Conservation (phyloP, 1,139 yeast species). For the Protomyces gravidus region DNA sequence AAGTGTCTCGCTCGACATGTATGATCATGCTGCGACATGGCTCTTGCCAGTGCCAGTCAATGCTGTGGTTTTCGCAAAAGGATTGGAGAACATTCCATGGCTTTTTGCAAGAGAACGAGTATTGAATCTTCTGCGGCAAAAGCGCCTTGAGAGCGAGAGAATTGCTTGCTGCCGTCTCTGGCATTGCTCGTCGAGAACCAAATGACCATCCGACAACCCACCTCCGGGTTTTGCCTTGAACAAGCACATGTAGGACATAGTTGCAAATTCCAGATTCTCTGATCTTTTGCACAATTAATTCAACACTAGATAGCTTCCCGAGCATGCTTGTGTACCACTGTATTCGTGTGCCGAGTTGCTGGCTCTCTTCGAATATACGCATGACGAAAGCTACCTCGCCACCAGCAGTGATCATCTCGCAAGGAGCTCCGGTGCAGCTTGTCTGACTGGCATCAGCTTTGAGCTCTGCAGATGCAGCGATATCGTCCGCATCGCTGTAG, state of each 20-base stretch:
- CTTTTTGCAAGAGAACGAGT: not conserved
- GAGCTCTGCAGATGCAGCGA: constrained; percentile 32
- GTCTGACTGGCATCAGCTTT: constrained; percentile 31
- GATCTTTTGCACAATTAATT: constrained; percentile 19
- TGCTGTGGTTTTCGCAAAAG: constrained; percentile 4
- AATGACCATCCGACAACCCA: constrained; percentile 45
- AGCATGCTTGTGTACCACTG: constrained; percentile 37
- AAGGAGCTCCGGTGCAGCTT: constrained; percentile 34
- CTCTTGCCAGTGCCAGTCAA: not conserved
- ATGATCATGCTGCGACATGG: not conserved
- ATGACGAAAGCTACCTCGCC: constrained; percentile 44
- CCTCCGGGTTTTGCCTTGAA: constrained; percentile 37
- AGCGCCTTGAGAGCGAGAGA: not conserved
- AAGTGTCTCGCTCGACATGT: not conserved
- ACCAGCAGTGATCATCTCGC: constrained; percentile 43
- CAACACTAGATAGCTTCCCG: constrained; percentile 34
- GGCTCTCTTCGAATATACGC: constrained; percentile 42
- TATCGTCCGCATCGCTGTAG: constrained; percentile 41
- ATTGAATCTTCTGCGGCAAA: not conserved
- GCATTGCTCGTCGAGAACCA: constrained; percentile 26
- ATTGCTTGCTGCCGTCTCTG: constrained; percentile 11
- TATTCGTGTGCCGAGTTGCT: constrained; percentile 12
- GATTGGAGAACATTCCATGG: not conserved
- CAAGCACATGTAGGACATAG: constrained; percentile 33
- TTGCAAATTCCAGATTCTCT: constrained; percentile 26